Conservation (phyloP, 1,284 basidiomycete species). For the Trametes polyzona region DNA sequence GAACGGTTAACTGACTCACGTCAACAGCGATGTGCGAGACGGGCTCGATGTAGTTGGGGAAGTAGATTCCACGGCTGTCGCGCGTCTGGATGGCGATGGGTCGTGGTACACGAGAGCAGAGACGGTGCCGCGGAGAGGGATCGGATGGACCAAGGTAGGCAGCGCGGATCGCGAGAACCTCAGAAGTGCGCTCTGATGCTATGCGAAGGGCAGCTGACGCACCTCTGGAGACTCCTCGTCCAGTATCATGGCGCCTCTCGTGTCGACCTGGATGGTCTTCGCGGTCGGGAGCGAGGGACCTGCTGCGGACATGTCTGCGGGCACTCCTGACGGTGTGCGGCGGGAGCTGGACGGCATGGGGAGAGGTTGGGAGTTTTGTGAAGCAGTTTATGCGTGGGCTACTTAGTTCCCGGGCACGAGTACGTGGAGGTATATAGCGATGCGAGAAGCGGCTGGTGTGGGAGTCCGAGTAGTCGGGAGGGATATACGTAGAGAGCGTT, state of each 20-base stretch:
- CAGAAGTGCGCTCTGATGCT: conserved; percentile 17
- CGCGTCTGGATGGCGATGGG: conserved; percentile 62
- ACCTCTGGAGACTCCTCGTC: conserved; percentile 93
- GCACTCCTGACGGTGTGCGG: background rate
- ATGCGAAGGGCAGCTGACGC: conserved; percentile 34
- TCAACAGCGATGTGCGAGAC: conserved; percentile 97
- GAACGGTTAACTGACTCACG: conserved; percentile 54
- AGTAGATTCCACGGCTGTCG: conserved; percentile 93
- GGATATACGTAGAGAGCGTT: conserved; percentile 5
- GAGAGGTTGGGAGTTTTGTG: background rate
- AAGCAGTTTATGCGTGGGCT: background rate
- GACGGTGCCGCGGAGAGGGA: conserved; percentile 1
- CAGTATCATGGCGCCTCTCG: conserved; percentile 86
- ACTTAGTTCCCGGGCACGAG: background rate
- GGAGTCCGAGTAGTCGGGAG: conserved; percentile 13
- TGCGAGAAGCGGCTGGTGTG: background rate
- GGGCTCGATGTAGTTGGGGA: conserved; percentile 94
- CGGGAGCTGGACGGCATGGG: background rate
- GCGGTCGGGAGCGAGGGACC: conserved; percentile 67
- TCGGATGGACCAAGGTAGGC: conserved; percentile 4
- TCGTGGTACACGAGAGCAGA: conserved; percentile 6
- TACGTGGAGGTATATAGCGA: conserved; percentile 5
- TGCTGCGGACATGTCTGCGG: conserved; percentile 8
- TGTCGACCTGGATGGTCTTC: conserved; percentile 83
- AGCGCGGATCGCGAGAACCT: conserved; percentile 16